A percentile compares a stretch with the other conserved stretches of the same genome.
Evolutionary conservation across 1,284 basidiomycete species (phyloP).

Genomic region (Xerocomus cyaneibrunnescens): DNA sequence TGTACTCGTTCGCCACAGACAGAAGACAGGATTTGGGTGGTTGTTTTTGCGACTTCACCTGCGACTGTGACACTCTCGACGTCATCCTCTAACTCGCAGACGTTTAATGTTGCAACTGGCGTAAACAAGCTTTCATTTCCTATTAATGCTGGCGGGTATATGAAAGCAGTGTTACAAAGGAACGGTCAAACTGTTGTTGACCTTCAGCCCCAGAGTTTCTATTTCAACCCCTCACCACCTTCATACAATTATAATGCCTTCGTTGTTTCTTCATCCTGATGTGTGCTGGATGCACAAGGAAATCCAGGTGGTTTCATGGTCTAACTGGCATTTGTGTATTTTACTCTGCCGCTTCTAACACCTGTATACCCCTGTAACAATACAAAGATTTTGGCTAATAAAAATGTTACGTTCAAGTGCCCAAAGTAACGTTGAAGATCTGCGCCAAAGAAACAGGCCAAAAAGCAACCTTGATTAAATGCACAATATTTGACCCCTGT

Average conservation of each 20-base stretch:
- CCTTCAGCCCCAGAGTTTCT: conserved; percentile 48
- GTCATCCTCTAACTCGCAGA: conserved; percentile 44
- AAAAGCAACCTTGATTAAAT: too few relatives aligned
- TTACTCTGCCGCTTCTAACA: too few relatives aligned
- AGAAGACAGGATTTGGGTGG: conserved; percentile 61
- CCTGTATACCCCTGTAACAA: too few relatives aligned
- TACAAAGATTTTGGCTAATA: too few relatives aligned
- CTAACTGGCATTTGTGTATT: not conserved
- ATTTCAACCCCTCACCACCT: conserved; percentile 51
- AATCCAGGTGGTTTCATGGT: not conserved
- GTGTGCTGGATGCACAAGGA: conserved; percentile 7
- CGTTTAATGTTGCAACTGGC: conserved; percentile 56
- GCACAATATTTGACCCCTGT: too few relatives aligned
- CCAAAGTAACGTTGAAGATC: too few relatives aligned
- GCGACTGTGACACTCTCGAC: conserved; percentile 53
- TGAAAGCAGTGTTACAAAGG: conserved; percentile 59
- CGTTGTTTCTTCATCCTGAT: conserved; percentile 39
- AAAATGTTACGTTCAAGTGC: too few relatives aligned
- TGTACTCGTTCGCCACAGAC: conserved; percentile 35
- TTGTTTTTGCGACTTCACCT: conserved; percentile 62
- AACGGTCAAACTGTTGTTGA: conserved; percentile 53
- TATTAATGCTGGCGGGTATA: conserved; percentile 55
- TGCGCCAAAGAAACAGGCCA: too few relatives aligned
- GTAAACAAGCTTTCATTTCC: conserved; percentile 65
- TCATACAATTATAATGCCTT: conserved; percentile 69